A percentile compares a stretch with the other conserved stretches of the same genome.
Evolutionary conservation across 257 asterid genomes (phyloP).

Genomic region (Paraleonurus japonicus): DNA sequence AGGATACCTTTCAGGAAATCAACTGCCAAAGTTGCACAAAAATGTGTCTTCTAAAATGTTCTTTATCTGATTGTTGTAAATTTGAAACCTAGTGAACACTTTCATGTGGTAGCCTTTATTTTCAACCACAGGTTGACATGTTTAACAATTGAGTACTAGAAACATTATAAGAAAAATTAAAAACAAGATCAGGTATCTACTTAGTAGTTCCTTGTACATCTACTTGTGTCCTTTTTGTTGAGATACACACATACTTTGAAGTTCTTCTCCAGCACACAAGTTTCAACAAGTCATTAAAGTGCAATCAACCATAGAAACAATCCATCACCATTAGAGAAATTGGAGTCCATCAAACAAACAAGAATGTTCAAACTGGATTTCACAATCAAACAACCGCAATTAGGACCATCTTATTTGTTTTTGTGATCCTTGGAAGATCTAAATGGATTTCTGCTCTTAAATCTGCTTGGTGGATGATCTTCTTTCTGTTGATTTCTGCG

Average conservation of each 20-base stretch:
- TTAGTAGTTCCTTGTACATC: no score
- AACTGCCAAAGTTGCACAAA: conserved; percentile 43
- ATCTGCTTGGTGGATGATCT: conserved; percentile 57
- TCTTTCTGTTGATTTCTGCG: conserved; percentile 43
- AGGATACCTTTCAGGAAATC: conserved; percentile 13
- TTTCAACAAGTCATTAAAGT: no score
- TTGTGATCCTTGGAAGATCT: conserved; percentile 45
- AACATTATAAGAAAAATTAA: no score
- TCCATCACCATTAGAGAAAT: neutral
- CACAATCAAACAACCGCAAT: neutral
- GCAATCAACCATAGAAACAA: no score
- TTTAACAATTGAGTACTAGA: neutral
- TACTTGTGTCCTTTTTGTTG: no score
- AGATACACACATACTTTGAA: no score
- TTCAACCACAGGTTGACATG: neutral
- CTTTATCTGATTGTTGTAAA: conserved; percentile 31
- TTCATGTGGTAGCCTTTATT: neutral
- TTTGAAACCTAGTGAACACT: neutral
- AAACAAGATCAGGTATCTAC: no score
- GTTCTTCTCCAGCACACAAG: no score
- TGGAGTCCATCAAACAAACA: neutral
- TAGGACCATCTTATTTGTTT: conserved; percentile 45
- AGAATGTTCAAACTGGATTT: neutral
- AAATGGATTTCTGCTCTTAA: conserved; percentile 39
- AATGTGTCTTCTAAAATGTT: conserved; percentile 45